Base-by-base conservation (phyloP, 768 basidiomycete species). In the Lactifluus pinguis region DNA sequence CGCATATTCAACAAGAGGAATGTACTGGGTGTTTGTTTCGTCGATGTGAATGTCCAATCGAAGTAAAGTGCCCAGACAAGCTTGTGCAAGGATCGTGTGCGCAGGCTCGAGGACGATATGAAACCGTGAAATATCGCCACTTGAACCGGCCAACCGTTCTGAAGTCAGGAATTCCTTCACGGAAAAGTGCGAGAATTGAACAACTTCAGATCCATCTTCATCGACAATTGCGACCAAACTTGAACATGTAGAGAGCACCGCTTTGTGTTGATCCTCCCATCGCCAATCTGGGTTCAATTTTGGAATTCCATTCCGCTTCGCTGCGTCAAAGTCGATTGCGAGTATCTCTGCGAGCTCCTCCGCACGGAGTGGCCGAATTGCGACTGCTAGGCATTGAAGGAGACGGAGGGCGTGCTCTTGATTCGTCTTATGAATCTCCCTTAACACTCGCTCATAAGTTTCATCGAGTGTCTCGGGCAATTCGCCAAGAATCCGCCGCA, bases 81-180 rank as follows among this genome's bases (percentile, higher is more conserved):
- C 53, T 5, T 50, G 53, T 2, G 59, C 59, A 14, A 60, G 42
- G 21, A 59, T 25, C 4, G 34, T 59, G 44, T 59, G 50, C 7
- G 57, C 57, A 5, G 44, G 34, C 25, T 47, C 34, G 15, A 39
- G 44, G 8, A 17, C 3, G 9, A 59, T 30, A 17, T 59, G 57
- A 38, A 45, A 59, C 0, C 13, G 21, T 2, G 50, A 59, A 21
- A 59, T 32, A 19, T 47, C 21, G 29, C 10, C 55, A 19, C 25
- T 47, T 39, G 51, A 44, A 29, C 17, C 5, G 0, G 49, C 49
- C 0, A 57, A 55, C 2, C 44, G 55, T 21, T 41, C 14, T 1
- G 60, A 61, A 0, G 54, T 61, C 9, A 61, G 36, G 30, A 45
- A 57, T 13, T 56, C 60, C 10, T 61, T 55, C 13, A 61, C 60